Evolutionary conservation across 1,139 yeast species (phyloP).

Genomic region (Taphrina deformans): DNA sequence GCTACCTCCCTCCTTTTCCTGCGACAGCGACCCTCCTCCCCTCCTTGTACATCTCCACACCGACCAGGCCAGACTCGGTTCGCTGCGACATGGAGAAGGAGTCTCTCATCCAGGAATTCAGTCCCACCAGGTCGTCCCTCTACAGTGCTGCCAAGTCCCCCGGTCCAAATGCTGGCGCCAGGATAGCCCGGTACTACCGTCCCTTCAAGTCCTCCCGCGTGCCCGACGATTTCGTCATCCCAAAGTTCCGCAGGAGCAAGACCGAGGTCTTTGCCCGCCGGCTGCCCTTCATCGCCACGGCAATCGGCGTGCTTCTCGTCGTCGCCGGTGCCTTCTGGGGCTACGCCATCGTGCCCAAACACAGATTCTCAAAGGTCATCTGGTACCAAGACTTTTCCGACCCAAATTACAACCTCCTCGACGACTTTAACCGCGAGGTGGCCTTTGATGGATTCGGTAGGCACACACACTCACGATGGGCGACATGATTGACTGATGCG

Average conservation of each 20-base stretch:
- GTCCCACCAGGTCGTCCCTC: neutral
- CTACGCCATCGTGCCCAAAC: constrained; percentile 34
- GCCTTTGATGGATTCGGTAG: constrained; percentile 35
- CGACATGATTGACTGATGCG: neutral
- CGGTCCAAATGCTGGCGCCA: neutral
- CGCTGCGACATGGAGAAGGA: constrained; percentile 15
- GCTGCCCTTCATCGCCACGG: constrained; percentile 18
- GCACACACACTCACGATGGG: neutral
- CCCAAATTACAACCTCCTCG: constrained; percentile 17
- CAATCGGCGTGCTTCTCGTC: constrained; percentile 21
- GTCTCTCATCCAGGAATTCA: neutral
- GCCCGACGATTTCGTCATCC: constrained; percentile 10
- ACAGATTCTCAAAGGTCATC: constrained; percentile 36
- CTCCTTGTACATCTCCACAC: no score
- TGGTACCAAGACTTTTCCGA: constrained; percentile 34
- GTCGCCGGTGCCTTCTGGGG: constrained; percentile 37
- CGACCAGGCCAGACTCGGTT: no score
- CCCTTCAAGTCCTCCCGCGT: constrained; percentile 13
- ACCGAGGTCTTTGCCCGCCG: constrained; percentile 21
- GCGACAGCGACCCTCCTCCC: no score
- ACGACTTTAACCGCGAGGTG: constrained; percentile 37
- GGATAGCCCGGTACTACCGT: neutral
- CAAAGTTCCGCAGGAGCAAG: neutral
- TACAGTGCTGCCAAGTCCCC: neutral
- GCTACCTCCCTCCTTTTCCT: no score